Conservation (phyloP, 441 rosid genomes). For the Geranium incanum region DNA sequence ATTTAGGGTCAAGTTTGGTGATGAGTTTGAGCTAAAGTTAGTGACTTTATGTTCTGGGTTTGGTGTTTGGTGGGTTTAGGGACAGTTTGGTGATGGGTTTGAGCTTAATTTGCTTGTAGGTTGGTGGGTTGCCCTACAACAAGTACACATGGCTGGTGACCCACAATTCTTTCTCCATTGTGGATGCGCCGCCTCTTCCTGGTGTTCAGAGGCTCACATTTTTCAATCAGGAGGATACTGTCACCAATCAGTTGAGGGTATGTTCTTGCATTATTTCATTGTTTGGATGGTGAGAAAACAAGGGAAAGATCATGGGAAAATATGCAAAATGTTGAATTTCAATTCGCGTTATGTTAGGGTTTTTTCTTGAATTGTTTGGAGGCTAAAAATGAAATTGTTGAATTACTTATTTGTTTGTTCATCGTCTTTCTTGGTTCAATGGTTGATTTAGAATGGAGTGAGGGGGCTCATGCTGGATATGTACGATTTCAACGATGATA, state of each 20-base stretch:
- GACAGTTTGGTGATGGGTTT: no score
- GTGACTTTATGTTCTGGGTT: no score
- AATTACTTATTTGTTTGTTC: background rate
- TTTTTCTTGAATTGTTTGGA: background rate
- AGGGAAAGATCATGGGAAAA: background rate
- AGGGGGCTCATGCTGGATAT: slow-evolving; percentile 93
- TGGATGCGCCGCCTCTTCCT: slow-evolving; percentile 66
- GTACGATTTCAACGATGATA: slow-evolving; percentile 75
- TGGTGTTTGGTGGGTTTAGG: no score
- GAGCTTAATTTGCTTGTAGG: slow-evolving; percentile 24
- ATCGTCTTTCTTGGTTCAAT: slow-evolving; percentile 13
- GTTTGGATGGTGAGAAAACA: slow-evolving; percentile 11
- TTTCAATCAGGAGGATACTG: slow-evolving; percentile 82
- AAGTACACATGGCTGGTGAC: slow-evolving; percentile 90
- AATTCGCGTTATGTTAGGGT: background rate
- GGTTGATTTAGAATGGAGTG: slow-evolving; percentile 62
- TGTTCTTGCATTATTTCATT: slow-evolving; percentile 9
- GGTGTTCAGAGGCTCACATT: slow-evolving; percentile 79
- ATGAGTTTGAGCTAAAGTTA: no score
- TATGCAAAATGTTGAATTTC: background rate
- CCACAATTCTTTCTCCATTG: slow-evolving; percentile 84
- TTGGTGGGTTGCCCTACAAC: slow-evolving; percentile 78
- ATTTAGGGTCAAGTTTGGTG: no score
- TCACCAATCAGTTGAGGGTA: slow-evolving; percentile 79
- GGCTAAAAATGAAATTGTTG: no score